Evolutionary conservation across 805 yeast genomes (phyloP), one percentile per base, ranked within the genome.

Genomic region (Cyberlindnera xishuangbannaensis): DNA sequence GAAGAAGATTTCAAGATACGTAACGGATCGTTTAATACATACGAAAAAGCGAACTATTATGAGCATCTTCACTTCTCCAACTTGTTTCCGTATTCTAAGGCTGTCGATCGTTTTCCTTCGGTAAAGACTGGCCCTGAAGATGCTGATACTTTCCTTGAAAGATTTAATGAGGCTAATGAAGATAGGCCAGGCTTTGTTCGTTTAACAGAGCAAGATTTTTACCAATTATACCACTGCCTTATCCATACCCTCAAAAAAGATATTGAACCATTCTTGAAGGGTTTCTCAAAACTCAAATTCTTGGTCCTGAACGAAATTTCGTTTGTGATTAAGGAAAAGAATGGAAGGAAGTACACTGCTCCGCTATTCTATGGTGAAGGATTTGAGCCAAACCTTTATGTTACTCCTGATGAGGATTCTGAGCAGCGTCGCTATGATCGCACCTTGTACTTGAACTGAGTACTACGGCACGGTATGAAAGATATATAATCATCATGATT

Each of bases 81-180:
- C 15, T 35, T 65, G 17, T 43, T 60, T 24, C 70, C 70, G 3
- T 65, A 65, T 34, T 62, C 69, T 1, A 64, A 64, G 35, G 68
- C 69, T 1, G 61, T 64, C 28, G 70, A 64, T 41, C 48, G 46
- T 28, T 64, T 59, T 39, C 70, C 70, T 17, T 54, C 65, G 26
- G 69, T 65, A 4, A 53, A 63, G 30, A 65, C 70, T 0, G 65
- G 62, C 18, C 59, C 65, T 12, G 64, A 61, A 55, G 56, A 53
- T 36, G 37, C 62, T 24, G 47, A 53, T 38, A 45, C 36, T 41
- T 61, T 50, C 53, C 47, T 35, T 29, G 31, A 20, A 28, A 43
- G 43, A 44, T 61, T 43, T 50, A 37, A 62, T 30, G 34, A 47
- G 4, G 30, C 36, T 10, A 45, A 51, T 26, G 20, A 30, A 15